phyloP scores from a whole-genome alignment of 768 basidiomycete genomes.

The Pholiota molesta region DNA sequence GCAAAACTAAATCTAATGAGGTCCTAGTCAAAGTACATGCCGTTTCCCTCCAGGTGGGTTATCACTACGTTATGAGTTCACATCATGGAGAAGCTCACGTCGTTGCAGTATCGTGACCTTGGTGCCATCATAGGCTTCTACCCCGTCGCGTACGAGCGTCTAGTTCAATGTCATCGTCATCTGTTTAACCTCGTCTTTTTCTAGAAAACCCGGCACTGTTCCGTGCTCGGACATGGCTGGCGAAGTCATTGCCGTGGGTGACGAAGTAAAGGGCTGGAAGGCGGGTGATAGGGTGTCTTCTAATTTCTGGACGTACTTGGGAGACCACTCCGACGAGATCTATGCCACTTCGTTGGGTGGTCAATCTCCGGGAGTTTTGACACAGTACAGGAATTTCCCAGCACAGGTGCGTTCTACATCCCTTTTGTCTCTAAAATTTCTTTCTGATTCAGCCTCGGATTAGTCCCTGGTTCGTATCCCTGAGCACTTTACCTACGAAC shows the following conservation, averaged over 20 bases:
- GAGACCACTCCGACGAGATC: slow-evolving; percentile 39
- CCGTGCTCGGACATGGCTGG: slow-evolving; percentile 59
- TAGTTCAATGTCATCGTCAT: not conserved
- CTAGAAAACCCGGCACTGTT: slow-evolving; percentile 25
- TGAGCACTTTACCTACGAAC: slow-evolving; percentile 58
- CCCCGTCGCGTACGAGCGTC: slow-evolving; percentile 30
- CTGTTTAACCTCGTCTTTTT: not conserved
- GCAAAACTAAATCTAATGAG: slow-evolving; percentile 43
- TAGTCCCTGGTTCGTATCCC: slow-evolving; percentile 57
- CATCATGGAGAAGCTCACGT: not conserved
- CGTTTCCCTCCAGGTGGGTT: slow-evolving; percentile 52
- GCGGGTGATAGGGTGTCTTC: slow-evolving; percentile 59
- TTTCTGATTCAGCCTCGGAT: not conserved
- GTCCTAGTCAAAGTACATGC: slow-evolving; percentile 60
- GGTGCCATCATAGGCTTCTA: slow-evolving; percentile 42
- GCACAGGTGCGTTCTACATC: slow-evolving; percentile 20
- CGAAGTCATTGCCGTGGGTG: slow-evolving; percentile 52
- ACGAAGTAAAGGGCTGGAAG: slow-evolving; percentile 50
- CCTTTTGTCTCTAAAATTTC: not conserved
- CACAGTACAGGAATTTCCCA: slow-evolving; percentile 53
- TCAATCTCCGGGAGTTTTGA: slow-evolving; percentile 51
- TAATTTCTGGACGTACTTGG: slow-evolving; percentile 52
- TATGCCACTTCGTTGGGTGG: slow-evolving; percentile 46
- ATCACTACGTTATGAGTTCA: not conserved
- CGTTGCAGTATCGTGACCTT: slow-evolving; percentile 52